Evolutionary conservation across 1,139 yeast genomes (phyloP).

Genomic region (Citeromyces siamensis): DNA sequence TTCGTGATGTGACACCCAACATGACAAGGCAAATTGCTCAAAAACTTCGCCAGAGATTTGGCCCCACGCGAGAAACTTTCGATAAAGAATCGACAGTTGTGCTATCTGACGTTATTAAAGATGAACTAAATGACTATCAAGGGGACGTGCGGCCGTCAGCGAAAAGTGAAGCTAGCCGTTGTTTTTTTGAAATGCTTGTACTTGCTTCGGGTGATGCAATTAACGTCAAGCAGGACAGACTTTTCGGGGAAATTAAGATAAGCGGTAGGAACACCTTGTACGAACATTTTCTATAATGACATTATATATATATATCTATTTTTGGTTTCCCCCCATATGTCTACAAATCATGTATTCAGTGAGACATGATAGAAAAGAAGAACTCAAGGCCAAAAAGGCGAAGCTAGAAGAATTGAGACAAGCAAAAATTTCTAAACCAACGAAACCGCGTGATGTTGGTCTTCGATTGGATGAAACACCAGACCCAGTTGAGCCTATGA

Average conservation of each 20-base stretch:
- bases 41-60: constrained; percentile 28
- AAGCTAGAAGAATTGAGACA: constrained; percentile 30
- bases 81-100: constrained; percentile 14
- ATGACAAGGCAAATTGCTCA: constrained; percentile 46
- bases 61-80: constrained; percentile 8
- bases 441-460: constrained; percentile 7
- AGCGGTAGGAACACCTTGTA: constrained; percentile 37
- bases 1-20: constrained; percentile 13
- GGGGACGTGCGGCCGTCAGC: constrained; percentile 24
- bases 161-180: constrained; percentile 53
- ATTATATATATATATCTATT: neutral
- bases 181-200: constrained; percentile 76
- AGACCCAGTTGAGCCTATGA: constrained; percentile 5
- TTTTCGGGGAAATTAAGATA: constrained; percentile 51
- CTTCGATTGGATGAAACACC: constrained; percentile 3
- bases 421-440: constrained; percentile 18
- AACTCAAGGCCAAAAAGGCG: constrained; percentile 29
- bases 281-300: constrained; percentile 22
- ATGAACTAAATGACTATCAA: neutral
- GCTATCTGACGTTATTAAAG: constrained; percentile 28
- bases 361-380: constrained; percentile 9
- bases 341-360: neutral
- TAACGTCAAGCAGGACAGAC: constrained; percentile 41
- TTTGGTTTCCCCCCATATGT: too few species aligned
- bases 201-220: constrained; percentile 73